Evolutionary conservation across 1,284 basidiomycete species (phyloP), one percentile per base, ranked within the genome.

Genomic region (Anthracocystis setariae): DNA sequence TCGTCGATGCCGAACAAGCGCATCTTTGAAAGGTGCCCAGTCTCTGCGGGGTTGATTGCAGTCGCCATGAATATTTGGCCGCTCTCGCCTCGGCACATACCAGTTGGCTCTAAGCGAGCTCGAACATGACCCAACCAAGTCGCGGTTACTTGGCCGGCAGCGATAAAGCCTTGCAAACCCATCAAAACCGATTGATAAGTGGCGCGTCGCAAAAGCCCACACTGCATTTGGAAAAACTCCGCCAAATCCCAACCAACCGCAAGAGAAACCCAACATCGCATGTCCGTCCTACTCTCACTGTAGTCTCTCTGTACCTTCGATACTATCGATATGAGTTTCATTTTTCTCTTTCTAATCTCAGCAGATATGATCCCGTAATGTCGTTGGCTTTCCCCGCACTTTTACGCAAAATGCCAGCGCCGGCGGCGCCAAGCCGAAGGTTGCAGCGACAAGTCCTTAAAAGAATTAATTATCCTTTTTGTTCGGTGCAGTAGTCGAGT

Each of bases 141-240:
- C 29, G 18, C 38, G 38, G 38, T n/a, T n/a, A 39, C 17, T 39
- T n/a, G 38, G 15, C 38, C 38, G 38, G 38, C 17, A 17, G 38
- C 38, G 38, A n/a, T 39, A 39, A 39, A 39, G 15, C 38, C 38
- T n/a, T 39, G 17, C 38, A 39, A 39, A 29, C 7, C 38, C 38
- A 39, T 39, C 38, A 39, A 39, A 39, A n/a, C 38, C 38, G 38
- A 39, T n/a, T 29, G 29, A n/a, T n/a, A n/a, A n/a, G n/a, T n/a
- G 29, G 12, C 12, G 29, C 7, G 29, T 29, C 29, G 29, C 29
- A 29, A 7, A 7, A 29, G 29, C 29, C n/a, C n/a, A n/a, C n/a
- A n/a, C n/a, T n/a, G n/a, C n/a, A n/a, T n/a, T n/a, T n/a, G n/a
- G n/a, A n/a, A n/a, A n/a, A n/a, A n/a, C n/a, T n/a, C n/a, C n/a